Evolutionary conservation across 1,284 basidiomycete genomes (phyloP).

Genomic region (Fomitopsis palustris): DNA sequence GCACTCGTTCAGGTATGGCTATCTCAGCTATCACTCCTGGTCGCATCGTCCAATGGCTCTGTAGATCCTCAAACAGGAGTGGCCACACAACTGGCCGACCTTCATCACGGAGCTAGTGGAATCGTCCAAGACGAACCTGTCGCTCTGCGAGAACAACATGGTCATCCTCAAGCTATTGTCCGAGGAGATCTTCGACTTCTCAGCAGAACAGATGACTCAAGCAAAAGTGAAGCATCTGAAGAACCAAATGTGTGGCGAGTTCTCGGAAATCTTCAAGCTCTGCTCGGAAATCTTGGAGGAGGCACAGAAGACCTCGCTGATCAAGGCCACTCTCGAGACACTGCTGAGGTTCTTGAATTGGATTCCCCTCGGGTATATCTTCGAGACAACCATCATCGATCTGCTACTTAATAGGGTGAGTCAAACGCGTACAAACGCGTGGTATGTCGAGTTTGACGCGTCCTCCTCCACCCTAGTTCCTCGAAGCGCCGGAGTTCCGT

Average conservation of each 20-base stretch:
- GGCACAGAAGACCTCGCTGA: slow-evolving; percentile 95
- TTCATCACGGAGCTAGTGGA: slow-evolving; percentile 98
- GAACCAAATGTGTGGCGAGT: slow-evolving; percentile 97
- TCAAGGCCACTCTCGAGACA: slow-evolving; percentile 95
- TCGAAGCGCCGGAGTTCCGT: slow-evolving; percentile 96
- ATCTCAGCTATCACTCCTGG: slow-evolving; percentile 10
- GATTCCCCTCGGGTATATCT: slow-evolving; percentile 99
- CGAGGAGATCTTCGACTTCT: slow-evolving; percentile 99
- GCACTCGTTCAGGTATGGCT: slow-evolving; percentile 85
- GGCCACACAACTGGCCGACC: slow-evolving; percentile 99
- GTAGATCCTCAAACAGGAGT: slow-evolving; percentile 98
- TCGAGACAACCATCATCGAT: slow-evolving; percentile 98
- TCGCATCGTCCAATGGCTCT: not conserved
- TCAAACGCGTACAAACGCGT: slow-evolving; percentile 17
- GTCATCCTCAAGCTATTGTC: slow-evolving; percentile 96
- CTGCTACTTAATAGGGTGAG: slow-evolving; percentile 84
- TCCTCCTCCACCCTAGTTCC: slow-evolving; percentile 65
- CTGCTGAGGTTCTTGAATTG: slow-evolving; percentile 97
- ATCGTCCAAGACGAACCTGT: slow-evolving; percentile 94
- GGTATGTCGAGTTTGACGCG: not conserved
- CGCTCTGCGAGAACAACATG: slow-evolving; percentile 99
- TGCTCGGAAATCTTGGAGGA: slow-evolving; percentile 97
- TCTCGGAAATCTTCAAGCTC: slow-evolving; percentile 93
- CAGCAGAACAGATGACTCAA: slow-evolving; percentile 98
- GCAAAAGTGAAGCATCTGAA: slow-evolving; percentile 97